Evolutionary conservation across 2,329 filamentous ascomycete genomes (phyloP).

Genomic region (Gliomastix tumulicola): DNA sequence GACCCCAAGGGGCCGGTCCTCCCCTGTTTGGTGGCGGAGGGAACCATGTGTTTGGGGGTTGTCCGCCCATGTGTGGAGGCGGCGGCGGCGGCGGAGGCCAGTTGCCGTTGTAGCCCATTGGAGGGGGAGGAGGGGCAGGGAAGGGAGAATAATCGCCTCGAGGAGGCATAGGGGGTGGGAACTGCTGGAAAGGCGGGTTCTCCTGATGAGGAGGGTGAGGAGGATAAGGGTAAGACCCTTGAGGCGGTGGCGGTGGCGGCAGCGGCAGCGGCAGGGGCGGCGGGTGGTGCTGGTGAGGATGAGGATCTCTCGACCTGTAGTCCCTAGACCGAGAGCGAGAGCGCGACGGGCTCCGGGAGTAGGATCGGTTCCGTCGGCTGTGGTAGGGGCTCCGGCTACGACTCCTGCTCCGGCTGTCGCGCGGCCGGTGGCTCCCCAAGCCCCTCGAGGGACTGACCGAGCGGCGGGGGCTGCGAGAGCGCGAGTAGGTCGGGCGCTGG

Average conservation of each 20-base stretch:
- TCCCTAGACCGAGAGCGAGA: slow-evolving; percentile 6
- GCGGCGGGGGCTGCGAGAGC: slow-evolving; percentile 2
- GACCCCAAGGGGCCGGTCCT: slow-evolving; percentile 4
- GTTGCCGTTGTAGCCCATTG: slow-evolving; percentile 28
- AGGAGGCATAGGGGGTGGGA: too few relatives aligned
- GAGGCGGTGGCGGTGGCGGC: slow-evolving; percentile 10
- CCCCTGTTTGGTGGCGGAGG: slow-evolving; percentile 6
- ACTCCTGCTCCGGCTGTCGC: slow-evolving; percentile 5
- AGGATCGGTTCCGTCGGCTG: slow-evolving; percentile 10
- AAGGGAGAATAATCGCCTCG: too few relatives aligned
- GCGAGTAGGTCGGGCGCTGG: too few relatives aligned
- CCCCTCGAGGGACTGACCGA: too few relatives aligned
- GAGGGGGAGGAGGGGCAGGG: slow-evolving; percentile 26
- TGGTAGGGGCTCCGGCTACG: slow-evolving; percentile 8
- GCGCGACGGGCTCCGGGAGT: slow-evolving; percentile 15
- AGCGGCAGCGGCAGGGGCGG: slow-evolving; percentile 2
- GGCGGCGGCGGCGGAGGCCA: slow-evolving; percentile 33
- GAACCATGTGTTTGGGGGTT: not conserved
- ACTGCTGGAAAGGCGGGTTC: slow-evolving; percentile 13
- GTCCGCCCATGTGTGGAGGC: slow-evolving; percentile 7
- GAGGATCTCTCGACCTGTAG: slow-evolving; percentile 8
- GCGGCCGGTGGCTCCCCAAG: too few relatives aligned
- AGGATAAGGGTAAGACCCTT: slow-evolving; percentile 10
- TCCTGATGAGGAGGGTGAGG: slow-evolving; percentile 11
- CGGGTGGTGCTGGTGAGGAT: slow-evolving; percentile 5